phyloP scores from a whole-genome alignment of 2,329 filamentous ascomycete genomes.

The Celoporthe dispersa region DNA sequence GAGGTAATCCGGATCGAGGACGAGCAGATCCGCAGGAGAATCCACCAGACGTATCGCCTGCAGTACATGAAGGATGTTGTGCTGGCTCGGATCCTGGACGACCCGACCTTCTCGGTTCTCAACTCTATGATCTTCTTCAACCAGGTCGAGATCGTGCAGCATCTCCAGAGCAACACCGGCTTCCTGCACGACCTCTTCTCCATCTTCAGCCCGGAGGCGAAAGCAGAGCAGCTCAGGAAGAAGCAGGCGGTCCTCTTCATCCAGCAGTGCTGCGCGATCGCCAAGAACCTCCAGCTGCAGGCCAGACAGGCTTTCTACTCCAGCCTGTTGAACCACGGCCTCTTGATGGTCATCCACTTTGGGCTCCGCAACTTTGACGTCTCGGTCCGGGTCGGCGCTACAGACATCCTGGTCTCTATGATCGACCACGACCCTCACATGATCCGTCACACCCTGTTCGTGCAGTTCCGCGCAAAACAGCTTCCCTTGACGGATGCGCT shows the following conservation, averaged over 20 bases:
- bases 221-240: conserved; percentile 68
- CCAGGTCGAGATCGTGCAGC: conserved; percentile 95
- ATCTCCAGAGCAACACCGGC: conserved; percentile 79
- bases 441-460: conserved; percentile 92
- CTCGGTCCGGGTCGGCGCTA: conserved; percentile 85
- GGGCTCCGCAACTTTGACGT: conserved; percentile 86
- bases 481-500: conserved; percentile 87
- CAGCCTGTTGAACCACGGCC: conserved; percentile 85
- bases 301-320: conserved; percentile 81
- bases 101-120: conserved; percentile 95
- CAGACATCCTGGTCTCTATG: conserved; percentile 89
- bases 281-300: conserved; percentile 89
- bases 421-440: conserved; percentile 95
- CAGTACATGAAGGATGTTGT: conserved; percentile 99
- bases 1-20: conserved; percentile 95
- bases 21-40: conserved; percentile 79
- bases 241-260: conserved; percentile 97
- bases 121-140: conserved; percentile 99
- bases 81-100: conserved; percentile 91
- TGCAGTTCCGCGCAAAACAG: conserved; percentile 85
- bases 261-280: conserved; percentile 91
- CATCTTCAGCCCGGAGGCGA: conserved; percentile 71
- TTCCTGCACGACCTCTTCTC: conserved; percentile 87
- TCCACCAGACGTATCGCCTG: conserved; percentile 92
- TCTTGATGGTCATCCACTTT: conserved; percentile 89